Evolutionary conservation across 345 rosid species (phyloP), one percentile per base, ranked within the genome.

Genomic region (Salix arbutifolia): DNA sequence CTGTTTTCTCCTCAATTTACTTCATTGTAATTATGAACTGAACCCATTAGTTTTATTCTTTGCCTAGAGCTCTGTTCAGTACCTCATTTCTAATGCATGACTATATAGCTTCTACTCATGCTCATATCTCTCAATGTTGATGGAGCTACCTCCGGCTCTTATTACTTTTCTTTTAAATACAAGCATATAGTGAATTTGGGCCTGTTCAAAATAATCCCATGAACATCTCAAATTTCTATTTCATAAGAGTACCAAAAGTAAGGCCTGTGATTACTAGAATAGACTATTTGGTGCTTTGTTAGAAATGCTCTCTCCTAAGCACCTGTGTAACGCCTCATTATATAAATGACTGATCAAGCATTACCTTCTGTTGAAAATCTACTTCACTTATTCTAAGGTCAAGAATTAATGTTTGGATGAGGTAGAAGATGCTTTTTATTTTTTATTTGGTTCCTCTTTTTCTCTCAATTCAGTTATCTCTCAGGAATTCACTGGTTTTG

Each of bases 1-100:
- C 95, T 78, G 76, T 84, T 65, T 93, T 96, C 89, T 96, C 98
- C 42, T 85, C 90, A 5, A 86, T 92, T 67, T 93, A 96, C 79
- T 90, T 93, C 82, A 81, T 91, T 71, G 98, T 93, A 87, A 74
- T 79, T 65, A 38, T 71, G 53, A 7, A 3, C 69, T 42, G 14
- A 69, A 40, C 72, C 74, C 31, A 0, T 28, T 76, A 3, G 14
- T 53, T 64, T 78, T 31, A 25, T 44, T 66, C 23, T 66, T 50
- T 26, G 33, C 18, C 18, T 10, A 10, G 4, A 28, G 4, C 28
- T 12, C 67, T 23, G 28, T 21, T 13, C 26, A 25, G 53, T 42
- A n/a, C 17, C 40, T 66, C 18, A 16, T 66, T 65, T 70, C 70
- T 33, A 19, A 28, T 50, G 18, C 72, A 42, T 61, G 62, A 18